Percentiles rank a stretch among this genome's conserved stretches.
Conservation (phyloP, 345 rosid genomes). For the Boechera divaricarpa region DNA sequence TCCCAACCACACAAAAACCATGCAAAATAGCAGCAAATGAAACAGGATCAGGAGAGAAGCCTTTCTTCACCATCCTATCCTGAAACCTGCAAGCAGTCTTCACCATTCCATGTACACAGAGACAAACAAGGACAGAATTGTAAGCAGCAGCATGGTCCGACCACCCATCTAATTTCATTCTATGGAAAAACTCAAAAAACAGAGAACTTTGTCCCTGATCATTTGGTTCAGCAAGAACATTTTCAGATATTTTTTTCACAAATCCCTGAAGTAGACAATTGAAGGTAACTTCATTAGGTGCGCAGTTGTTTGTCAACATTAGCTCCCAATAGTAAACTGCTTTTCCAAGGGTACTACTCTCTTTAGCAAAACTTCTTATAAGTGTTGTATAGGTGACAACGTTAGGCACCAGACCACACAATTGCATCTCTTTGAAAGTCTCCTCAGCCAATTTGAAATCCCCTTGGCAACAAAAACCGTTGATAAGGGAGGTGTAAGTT, state of each 20-base stretch:
- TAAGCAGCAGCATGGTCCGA: conserved; percentile 58
- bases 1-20: conserved; percentile 67
- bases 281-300: conserved; percentile 76
- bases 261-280: conserved; percentile 75
- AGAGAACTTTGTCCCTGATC: conserved; percentile 49
- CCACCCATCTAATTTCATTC: conserved; percentile 74
- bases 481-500: conserved; percentile 72
- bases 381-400: conserved; percentile 80
- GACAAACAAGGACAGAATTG: conserved; percentile 64
- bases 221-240: conserved; percentile 18
- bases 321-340: conserved; percentile 72
- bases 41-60: conserved; percentile 65
- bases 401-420: conserved; percentile 67
- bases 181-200: conserved; percentile 54
- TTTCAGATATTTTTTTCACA: conserved; percentile 44
- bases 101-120: conserved; percentile 72
- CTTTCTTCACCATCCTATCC: conserved; percentile 61
- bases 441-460: conserved; percentile 63
- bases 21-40: conserved; percentile 64
- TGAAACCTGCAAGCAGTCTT: conserved; percentile 61
- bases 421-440: conserved; percentile 63
- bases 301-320: conserved; percentile 68
- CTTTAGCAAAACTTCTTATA: conserved; percentile 69
- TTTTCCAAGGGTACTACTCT: conserved; percentile 60
- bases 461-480: conserved; percentile 70